These are phyloP conservation scores for Candida vaughaniae DNA, from an alignment of 805 yeast genomes.

Conservation along the genomic window DNA sequence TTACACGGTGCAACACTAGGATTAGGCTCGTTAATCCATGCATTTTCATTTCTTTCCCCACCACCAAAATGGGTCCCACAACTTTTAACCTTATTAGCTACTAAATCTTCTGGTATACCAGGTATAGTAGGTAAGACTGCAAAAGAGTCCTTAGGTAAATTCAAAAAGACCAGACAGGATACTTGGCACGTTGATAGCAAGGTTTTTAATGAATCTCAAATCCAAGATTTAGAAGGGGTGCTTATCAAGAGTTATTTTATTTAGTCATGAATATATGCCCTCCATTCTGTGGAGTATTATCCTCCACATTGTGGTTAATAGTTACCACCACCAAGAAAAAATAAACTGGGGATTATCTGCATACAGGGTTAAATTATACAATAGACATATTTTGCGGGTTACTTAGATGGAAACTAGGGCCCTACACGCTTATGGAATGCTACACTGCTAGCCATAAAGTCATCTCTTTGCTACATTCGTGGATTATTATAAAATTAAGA, in stretches of 20 bases:
- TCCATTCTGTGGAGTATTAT: no score
- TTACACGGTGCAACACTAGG: conserved; percentile 89
- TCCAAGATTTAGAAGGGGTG: conserved; percentile 92
- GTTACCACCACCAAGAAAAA: no score
- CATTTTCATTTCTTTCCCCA: conserved; percentile 88
- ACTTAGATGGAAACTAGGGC: no score
- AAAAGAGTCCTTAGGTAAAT: conserved; percentile 74
- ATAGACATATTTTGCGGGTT: no score
- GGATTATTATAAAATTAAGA: no score
- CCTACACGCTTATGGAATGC: no score
- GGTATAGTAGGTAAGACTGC: conserved; percentile 85
- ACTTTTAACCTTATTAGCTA: conserved; percentile 66
- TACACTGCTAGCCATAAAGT: no score
- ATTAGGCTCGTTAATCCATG: conserved; percentile 80
- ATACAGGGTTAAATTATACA: no score
- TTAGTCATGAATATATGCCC: conserved; percentile 26
- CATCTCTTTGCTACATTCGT: no score
- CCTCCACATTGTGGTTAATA: no score
- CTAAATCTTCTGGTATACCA: conserved; percentile 65
- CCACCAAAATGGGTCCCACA: conserved; percentile 89
- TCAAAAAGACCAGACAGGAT: conserved; percentile 89
- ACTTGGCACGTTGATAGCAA: conserved; percentile 91
- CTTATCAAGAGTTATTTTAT: conserved; percentile 90
- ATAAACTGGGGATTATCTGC: no score
- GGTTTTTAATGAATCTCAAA: conserved; percentile 71